Evolutionary conservation across 257 asterid genomes (phyloP), one percentile per base, ranked within the genome.

Genomic region (Rhazya stricta): DNA sequence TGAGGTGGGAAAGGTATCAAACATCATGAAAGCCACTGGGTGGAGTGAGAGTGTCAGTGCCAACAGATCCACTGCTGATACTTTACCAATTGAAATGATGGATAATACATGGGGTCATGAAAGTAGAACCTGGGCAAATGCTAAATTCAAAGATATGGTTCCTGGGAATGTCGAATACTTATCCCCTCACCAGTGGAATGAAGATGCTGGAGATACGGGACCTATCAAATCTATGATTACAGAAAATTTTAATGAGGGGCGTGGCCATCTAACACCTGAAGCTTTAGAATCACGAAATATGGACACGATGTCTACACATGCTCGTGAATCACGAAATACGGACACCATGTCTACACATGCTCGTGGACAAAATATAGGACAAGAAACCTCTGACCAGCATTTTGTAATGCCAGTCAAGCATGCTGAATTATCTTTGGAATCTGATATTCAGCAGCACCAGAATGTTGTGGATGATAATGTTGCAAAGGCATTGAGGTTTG

Each of bases 11-110:
- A 76, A 73, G 63, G 78, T 70, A 63, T 75, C 85, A 2, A 81
- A 83, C 74, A 61, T 57, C 29, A 79, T 51, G 39, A 77, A 76
- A 74, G 76, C 76, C 72, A 76, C 78, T 79, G 80, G 84, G 41
- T 83, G 89, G 92, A 76, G 80, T 81, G 88, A 80, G 62, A 71
- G 56, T 71, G 71, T 36, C 61, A 79, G 67, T 73, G 69, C 84
- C n/a, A 74, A 83, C 50, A 51, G 51, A 51, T 69, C 80, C 25
- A 19, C 65, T 78, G 68, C 73, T 43, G 78, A 67, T 62, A 82
- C 80, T 68, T 54, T 77, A 71, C 37, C 71, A 67, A 15, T 68
- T 65, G 88, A 83, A 45, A 78, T 79, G 78, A 72, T 48, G 53
- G 87, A 79, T 74, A 76, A 78, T 77, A 78, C 80, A 63, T 75